Base-by-base conservation (phyloP, 352 stramenopile genomes). In the Globisporangium abappressorium region DNA sequence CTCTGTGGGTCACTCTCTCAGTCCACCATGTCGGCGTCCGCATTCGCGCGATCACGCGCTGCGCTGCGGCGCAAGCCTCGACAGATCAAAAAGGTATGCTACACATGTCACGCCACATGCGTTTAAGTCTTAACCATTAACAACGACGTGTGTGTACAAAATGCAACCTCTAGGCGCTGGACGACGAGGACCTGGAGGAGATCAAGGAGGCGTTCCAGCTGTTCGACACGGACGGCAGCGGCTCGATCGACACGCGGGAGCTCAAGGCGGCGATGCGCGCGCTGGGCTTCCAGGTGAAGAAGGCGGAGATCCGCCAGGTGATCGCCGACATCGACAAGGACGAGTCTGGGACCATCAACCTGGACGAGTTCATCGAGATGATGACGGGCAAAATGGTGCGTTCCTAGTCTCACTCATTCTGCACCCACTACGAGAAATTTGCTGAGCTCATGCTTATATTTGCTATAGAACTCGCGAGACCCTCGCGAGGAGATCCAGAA, bases 291-390 rank as follows among this genome's bases (percentile, higher is more conserved):
- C 91, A 97, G 65, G 85, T 96, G 14, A 97, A 97, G 77, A 97
- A 97, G 76, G 84, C 85, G 6, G 93, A 98, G 76, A 97, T 98
- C 64, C 81, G 89, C 22, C 77, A 95, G 71, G 93, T 98, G 85
- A 93, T 98, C 69, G 81, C 87, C 6, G 90, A 98, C 70, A 92
- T 98, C n/a, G 92, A 97, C 78, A 98, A 98, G 68, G 93, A 98
- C 73, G 90, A 97, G 69, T 95, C 84, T 8, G 83, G 82, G 3
- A 82, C 87, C 36, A 86, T 96, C 73, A 81, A 97, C 65, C 88
- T 97, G 76, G 89, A 98, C 71, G 93, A 98, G 69, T 98, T 98
- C 73, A 88, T 97, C 36, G 93, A 98, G 71, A 97, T 98, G 85
- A 97, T 98, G 77, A 97, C 91, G 1, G 91, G 91, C 46, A 98